Conservation (phyloP, 2,329 filamentous ascomycete genomes). For the Macrophomina pseudophaseolina region DNA sequence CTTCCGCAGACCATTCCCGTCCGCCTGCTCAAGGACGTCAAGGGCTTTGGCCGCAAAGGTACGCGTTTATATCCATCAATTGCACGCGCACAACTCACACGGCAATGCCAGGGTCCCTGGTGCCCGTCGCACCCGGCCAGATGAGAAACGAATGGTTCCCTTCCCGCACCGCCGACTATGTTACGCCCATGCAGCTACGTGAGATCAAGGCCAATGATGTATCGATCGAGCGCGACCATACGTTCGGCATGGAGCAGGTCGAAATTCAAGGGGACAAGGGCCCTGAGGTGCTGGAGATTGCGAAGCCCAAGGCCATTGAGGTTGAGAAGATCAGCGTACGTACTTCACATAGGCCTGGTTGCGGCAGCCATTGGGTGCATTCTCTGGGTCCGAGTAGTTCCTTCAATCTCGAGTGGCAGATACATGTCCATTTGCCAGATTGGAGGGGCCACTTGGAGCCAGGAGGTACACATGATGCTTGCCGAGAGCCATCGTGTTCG, state of each 20-base stretch:
- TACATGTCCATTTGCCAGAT: not conserved
- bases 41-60: constrained; percentile 55
- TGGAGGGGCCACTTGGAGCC: not conserved
- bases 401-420: not conserved
- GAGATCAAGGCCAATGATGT: constrained; percentile 52
- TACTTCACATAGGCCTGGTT: not conserved
- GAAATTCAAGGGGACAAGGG: constrained; percentile 37
- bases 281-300: constrained; percentile 30
- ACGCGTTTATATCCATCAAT: constrained; percentile 28
- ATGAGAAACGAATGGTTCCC: constrained; percentile 64
- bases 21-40: constrained; percentile 58
- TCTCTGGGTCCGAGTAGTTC: not conserved
- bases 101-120: constrained; percentile 52
- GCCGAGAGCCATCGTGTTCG: not conserved
- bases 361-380: not conserved
- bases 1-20: constrained; percentile 49
- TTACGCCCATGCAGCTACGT: constrained; percentile 52
- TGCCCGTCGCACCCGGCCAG: constrained; percentile 56
- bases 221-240: constrained; percentile 53
- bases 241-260: constrained; percentile 45
- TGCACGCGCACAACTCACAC: not conserved
- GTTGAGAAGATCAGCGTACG: constrained; percentile 48
- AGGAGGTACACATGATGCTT: not conserved
- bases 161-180: constrained; percentile 57
- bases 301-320: constrained; percentile 44